Evolutionary conservation across 1,139 yeast genomes (phyloP).

Genomic region (Geotrichum siamense): DNA sequence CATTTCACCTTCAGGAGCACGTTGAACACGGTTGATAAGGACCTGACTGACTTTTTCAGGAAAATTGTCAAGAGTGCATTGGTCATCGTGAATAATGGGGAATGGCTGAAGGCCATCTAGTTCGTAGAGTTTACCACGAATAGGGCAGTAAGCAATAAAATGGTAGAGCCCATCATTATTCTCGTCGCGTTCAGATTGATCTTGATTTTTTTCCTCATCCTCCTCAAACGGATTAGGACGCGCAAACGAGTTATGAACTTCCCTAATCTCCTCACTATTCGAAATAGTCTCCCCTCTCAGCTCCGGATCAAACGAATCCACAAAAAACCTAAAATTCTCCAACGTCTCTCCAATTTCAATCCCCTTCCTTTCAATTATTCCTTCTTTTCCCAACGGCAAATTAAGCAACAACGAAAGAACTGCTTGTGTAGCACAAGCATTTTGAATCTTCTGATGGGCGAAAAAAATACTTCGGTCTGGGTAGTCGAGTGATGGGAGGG

Average conservation of each 20-base stretch:
- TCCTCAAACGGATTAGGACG: slow-evolving; percentile 49
- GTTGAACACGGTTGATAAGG: slow-evolving; percentile 42
- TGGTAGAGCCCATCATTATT: slow-evolving; percentile 55
- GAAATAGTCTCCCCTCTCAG: slow-evolving; percentile 59
- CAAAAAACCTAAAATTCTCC: slow-evolving; percentile 45
- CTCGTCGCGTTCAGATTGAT: slow-evolving; percentile 29
- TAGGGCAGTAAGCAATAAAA: slow-evolving; percentile 49
- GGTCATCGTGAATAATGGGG: slow-evolving; percentile 48
- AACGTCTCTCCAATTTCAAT: slow-evolving; percentile 48
- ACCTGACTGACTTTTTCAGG: slow-evolving; percentile 34
- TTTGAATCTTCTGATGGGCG: slow-evolving; percentile 60
- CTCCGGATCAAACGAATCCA: slow-evolving; percentile 49
- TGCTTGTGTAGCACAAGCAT: slow-evolving; percentile 77
- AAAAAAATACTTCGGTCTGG: slow-evolving; percentile 43
- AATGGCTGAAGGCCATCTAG: slow-evolving; percentile 57
- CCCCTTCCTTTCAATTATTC: slow-evolving; percentile 23
- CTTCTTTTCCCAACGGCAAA: slow-evolving; percentile 26
- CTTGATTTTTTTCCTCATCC: slow-evolving; percentile 36
- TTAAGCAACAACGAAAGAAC: slow-evolving; percentile 53
- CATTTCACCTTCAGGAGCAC: slow-evolving; percentile 45
- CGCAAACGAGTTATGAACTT: slow-evolving; percentile 59
- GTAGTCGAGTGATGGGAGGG: slow-evolving; percentile 10
- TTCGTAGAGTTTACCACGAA: slow-evolving; percentile 50
- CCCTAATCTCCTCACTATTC: slow-evolving; percentile 52
- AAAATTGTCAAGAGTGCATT: slow-evolving; percentile 28